Evolutionary conservation across 2,329 filamentous ascomycete genomes (phyloP), one percentile per base, ranked within the genome.

Genomic region (Colletotrichum sp.): DNA sequence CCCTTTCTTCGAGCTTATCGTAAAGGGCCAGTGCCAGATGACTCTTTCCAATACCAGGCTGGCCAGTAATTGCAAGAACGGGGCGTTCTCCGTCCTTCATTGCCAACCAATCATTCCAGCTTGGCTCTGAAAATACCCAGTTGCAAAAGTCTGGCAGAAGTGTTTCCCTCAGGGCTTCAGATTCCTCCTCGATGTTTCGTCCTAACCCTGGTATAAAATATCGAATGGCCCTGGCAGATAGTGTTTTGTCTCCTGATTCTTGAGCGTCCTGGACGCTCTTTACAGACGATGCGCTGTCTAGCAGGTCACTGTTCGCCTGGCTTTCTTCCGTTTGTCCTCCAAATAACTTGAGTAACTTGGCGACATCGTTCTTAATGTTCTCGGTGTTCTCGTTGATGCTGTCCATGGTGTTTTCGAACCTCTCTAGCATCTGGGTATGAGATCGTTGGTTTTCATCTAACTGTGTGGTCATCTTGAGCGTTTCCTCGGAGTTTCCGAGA

Each of bases 301-400:
- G 0, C 44, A 21, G 6, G 3, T 21, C n/a, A 5, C 10, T 52
- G 1, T 52, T 21, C n/a, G 12, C 12, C 44, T 52, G 44, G 0
- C 6, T 5, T 21, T 21, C n/a, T 52, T 24, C 0, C 2, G 2
- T 21, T 24, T 52, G 44, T 13, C n/a, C 44, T 21, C 44, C 44
- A 24, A 52, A 52, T 13, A 52, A 24, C 44, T 52, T 52, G 10
- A 52, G 44, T 21, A 52, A 3, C 4, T 52, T 52, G 44, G 44
- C 44, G 44, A 52, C 44, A 2, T 52, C 44, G 1, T 52, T 1
- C n/a, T 52, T 52, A 2, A 52, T 52, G 44, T 52, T 52, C 12
- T 52, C 44, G 0, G 44, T 52, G 44, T 52, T 52, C 3, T 52
- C n/a, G n/a, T 52, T 2, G n/a, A 52, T 52, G 2, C 44, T 52